Conservation (phyloP, 371 early-diverging fungal genomes). For the Mortierella sp. region DNA sequence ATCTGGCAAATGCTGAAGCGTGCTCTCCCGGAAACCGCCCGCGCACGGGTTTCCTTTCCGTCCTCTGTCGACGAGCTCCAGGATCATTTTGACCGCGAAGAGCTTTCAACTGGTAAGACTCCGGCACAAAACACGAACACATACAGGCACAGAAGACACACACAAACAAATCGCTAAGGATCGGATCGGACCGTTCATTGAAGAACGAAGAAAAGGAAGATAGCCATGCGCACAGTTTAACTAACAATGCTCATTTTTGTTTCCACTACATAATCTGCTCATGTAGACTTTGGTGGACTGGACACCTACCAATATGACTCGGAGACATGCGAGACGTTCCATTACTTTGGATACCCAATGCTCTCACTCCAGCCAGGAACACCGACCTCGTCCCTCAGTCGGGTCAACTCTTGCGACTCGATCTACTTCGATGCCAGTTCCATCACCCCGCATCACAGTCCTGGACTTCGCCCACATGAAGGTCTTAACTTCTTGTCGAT, state of each 20-base stretch:
- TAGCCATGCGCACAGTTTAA: too few relatives aligned
- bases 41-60: conserved; percentile 55
- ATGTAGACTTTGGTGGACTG: conserved; percentile 42
- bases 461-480: conserved; percentile 46
- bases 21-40: conserved; percentile 55
- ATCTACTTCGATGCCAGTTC: conserved; percentile 50
- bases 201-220: too few relatives aligned
- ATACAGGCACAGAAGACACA: too few relatives aligned
- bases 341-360: conserved; percentile 47
- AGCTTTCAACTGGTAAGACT: conserved; percentile 40
- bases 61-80: conserved; percentile 44
- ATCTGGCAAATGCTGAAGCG: conserved; percentile 58
- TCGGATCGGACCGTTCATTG: neutral
- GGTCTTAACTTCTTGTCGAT: conserved; percentile 48
- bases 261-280: too few relatives aligned
- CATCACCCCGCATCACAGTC: conserved; percentile 41
- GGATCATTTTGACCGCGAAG: conserved; percentile 45
- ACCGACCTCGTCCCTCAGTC: conserved; percentile 38
- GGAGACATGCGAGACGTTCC: conserved; percentile 46
- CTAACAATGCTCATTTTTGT: too few relatives aligned
- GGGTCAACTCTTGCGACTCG: conserved; percentile 54
- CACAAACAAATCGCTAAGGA: too few relatives aligned
- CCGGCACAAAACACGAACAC: too few relatives aligned
- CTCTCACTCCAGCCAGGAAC: conserved; percentile 41
- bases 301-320: conserved; percentile 35